Conservation (phyloP, 1,139 yeast species). For the Saccharomyces hybrid region DNA sequence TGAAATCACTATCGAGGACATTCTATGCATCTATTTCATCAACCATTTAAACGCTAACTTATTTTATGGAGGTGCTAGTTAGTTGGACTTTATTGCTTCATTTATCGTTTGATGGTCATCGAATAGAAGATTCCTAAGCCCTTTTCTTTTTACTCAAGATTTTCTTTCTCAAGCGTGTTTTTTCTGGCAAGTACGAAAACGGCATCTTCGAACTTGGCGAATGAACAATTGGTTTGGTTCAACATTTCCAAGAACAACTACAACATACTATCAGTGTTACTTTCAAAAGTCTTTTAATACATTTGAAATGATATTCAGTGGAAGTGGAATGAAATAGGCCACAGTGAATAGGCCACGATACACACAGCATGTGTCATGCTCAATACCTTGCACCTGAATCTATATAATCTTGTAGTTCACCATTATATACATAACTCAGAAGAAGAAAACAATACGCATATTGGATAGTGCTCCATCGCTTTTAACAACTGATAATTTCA, state of each 20-base stretch:
- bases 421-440: neutral
- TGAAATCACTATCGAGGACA: slow-evolving; percentile 36
- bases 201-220: neutral
- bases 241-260: neutral
- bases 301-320: neutral
- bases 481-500: neutral
- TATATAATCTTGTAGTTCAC: neutral
- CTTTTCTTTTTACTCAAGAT: neutral
- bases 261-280: neutral
- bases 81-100: neutral
- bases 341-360: neutral
- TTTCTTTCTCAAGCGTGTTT: neutral
- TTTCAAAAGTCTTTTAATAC: neutral
- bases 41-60: neutral
- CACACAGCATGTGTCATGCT: neutral
- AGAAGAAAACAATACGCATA: neutral
- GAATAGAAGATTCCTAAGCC: neutral
- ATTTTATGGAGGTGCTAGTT: neutral
- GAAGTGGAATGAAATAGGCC: neutral
- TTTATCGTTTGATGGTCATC: neutral
- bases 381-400: neutral
- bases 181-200: neutral
- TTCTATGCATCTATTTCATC: slow-evolving; percentile 3
- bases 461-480: neutral
- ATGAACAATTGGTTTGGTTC: neutral